Conservation (phyloP, 306 rosid species). For the Senna tora region DNA sequence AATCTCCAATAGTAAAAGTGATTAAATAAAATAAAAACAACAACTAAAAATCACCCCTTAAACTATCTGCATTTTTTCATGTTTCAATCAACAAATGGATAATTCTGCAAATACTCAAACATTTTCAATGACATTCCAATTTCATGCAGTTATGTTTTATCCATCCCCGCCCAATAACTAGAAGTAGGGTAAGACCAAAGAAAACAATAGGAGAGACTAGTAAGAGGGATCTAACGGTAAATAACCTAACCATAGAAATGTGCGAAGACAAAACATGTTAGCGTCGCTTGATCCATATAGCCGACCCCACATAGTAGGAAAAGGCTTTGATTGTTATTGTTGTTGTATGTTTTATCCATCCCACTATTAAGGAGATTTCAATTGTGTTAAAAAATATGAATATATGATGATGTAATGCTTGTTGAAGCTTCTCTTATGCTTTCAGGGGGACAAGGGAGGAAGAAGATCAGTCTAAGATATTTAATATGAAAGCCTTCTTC, state of each 20-base stretch:
- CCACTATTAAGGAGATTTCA: not conserved
- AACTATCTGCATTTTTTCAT: constrained; percentile 1
- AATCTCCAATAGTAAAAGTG: not conserved
- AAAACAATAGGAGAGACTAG: too few species aligned
- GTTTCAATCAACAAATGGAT: not conserved
- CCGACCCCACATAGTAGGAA: too few species aligned
- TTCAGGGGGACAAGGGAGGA: not conserved
- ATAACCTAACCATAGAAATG: too few species aligned
- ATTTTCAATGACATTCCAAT: not conserved
- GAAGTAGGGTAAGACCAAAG: too few species aligned
- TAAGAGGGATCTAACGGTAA: too few species aligned
- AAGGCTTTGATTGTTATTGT: too few species aligned
- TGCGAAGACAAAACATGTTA: too few species aligned
- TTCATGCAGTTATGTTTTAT: not conserved
- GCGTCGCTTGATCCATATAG: too few species aligned
- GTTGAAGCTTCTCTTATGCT: not conserved
- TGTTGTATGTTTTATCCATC: not conserved
- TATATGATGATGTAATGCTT: not conserved
- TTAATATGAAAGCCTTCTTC: not conserved
- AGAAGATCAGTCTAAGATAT: not conserved
- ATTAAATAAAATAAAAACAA: not conserved
- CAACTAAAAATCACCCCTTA: not conserved
- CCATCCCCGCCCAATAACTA: too few species aligned
- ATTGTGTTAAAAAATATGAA: not conserved
- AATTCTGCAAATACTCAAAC: not conserved